These are phyloP conservation scores for Cladosporium sp. DNA, from an alignment of 2,329 filamentous ascomycete species.

Conservation along the genomic window DNA sequence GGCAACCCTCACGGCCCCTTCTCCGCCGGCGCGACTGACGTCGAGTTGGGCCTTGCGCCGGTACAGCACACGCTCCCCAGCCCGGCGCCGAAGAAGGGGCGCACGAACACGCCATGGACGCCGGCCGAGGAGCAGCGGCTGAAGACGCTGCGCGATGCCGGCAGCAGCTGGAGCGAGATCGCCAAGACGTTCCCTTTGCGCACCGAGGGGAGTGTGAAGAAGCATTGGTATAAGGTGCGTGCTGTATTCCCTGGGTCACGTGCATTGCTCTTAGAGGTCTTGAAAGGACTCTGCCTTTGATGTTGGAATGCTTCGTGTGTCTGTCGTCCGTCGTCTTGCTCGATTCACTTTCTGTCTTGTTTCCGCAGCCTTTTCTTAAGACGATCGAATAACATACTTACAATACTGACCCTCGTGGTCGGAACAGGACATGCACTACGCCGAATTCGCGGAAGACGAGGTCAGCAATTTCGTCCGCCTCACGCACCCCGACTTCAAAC, in stretches of 20 bases:
- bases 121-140: slow-evolving; percentile 85
- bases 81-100: slow-evolving; percentile 75
- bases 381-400: slow-evolving; percentile 9
- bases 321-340: too few relatives aligned
- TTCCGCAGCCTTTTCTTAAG: not conserved
- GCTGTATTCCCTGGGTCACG: not conserved
- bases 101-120: slow-evolving; percentile 99
- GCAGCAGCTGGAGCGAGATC: slow-evolving; percentile 95
- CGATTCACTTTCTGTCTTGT: not conserved
- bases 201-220: slow-evolving; percentile 97
- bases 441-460: slow-evolving; percentile 96
- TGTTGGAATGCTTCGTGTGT: not conserved
- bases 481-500: slow-evolving; percentile 18
- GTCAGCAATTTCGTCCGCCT: slow-evolving; percentile 50
- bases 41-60: slow-evolving; percentile 14
- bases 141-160: slow-evolving; percentile 89
- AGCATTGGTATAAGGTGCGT: slow-evolving; percentile 95
- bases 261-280: slow-evolving; percentile 1
- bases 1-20: slow-evolving; percentile 23
- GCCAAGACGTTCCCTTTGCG: slow-evolving; percentile 93
- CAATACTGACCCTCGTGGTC: not conserved
- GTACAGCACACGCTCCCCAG: slow-evolving; percentile 28
- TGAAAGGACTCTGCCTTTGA: too few relatives aligned
- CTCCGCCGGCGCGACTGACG: slow-evolving; percentile 16
- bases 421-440: slow-evolving; percentile 92